phyloP scores from a whole-genome alignment of 495 filamentous ascomycete genomes.

The Aspergillus affinis region DNA sequence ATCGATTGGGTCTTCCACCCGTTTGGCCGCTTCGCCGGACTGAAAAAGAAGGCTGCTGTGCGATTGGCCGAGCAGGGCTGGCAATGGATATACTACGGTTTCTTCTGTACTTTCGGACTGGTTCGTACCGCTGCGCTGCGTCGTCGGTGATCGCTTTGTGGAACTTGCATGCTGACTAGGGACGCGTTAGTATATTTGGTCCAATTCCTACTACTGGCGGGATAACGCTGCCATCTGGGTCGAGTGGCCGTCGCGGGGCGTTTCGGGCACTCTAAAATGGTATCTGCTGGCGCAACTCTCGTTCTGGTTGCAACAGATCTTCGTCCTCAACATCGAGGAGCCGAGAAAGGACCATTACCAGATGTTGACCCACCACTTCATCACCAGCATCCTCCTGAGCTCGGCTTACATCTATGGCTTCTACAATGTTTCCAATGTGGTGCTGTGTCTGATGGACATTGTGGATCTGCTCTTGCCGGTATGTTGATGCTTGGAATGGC shows the following conservation, averaged over 20 bases:
- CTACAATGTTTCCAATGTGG: constrained; percentile 83
- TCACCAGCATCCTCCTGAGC: constrained; percentile 79
- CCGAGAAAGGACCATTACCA: constrained; percentile 91
- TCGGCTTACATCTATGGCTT: constrained; percentile 80
- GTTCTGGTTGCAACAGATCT: constrained; percentile 92
- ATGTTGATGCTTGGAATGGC: constrained; percentile 32
- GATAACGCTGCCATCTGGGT: constrained; percentile 79
- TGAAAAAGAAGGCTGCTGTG: constrained; percentile 69
- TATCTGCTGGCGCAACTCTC: constrained; percentile 90
- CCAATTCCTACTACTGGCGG: constrained; percentile 72
- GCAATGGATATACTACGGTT: constrained; percentile 74
- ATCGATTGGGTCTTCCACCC: constrained; percentile 88
- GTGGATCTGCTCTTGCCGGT: constrained; percentile 88
- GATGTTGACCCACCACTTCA: constrained; percentile 93
- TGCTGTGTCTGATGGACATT: constrained; percentile 90
- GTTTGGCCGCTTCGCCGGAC: constrained; percentile 63
- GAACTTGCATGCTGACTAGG: constrained; percentile 10
- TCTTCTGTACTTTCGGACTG: constrained; percentile 81
- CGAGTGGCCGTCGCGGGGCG: constrained; percentile 73
- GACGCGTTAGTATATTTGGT: constrained; percentile 69
- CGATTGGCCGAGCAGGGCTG: constrained; percentile 94
- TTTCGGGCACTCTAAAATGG: constrained; percentile 75
- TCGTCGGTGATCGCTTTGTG: not conserved
- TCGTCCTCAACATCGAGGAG: constrained; percentile 93
- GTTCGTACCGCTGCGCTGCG: constrained; percentile 51